Conservation (phyloP, 2,329 filamentous ascomycete species). For the Chaetoscypha palmicola region DNA sequence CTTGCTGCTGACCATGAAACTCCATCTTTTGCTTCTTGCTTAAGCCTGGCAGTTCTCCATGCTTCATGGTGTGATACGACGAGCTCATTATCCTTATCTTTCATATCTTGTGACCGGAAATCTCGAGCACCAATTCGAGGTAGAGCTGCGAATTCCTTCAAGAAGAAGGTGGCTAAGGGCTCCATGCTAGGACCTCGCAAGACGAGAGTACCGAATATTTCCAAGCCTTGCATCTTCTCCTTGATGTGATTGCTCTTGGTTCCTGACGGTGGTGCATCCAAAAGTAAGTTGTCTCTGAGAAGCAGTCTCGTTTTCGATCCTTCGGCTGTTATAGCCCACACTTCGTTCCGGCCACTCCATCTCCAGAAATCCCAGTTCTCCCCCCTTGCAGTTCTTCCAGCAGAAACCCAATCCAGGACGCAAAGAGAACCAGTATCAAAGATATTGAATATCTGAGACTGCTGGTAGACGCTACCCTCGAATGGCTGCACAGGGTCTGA, state of each 20-base stretch:
- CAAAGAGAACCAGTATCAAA: slow-evolving; percentile 58
- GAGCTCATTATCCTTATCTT: slow-evolving; percentile 35
- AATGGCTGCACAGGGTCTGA: slow-evolving; percentile 95
- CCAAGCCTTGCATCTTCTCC: slow-evolving; percentile 65
- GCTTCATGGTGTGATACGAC: slow-evolving; percentile 37
- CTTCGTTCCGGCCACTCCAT: slow-evolving; percentile 82
- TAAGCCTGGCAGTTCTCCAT: slow-evolving; percentile 50
- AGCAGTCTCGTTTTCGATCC: slow-evolving; percentile 53
- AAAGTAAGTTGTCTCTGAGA: slow-evolving; percentile 75
- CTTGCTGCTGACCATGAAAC: slow-evolving; percentile 77
- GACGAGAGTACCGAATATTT: slow-evolving; percentile 78
- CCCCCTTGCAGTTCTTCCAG: slow-evolving; percentile 75
- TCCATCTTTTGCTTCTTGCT: slow-evolving; percentile 50
- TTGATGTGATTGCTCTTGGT: slow-evolving; percentile 36
- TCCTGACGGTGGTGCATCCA: slow-evolving; percentile 49
- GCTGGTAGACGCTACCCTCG: slow-evolving; percentile 73
- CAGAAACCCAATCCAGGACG: slow-evolving; percentile 88
- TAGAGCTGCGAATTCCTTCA: slow-evolving; percentile 68
- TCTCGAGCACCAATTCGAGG: slow-evolving; percentile 78
- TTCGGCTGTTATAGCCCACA: slow-evolving; percentile 49
- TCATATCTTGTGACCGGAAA: slow-evolving; percentile 54
- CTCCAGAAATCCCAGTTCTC: slow-evolving; percentile 79
- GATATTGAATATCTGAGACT: slow-evolving; percentile 70
- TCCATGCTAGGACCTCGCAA: slow-evolving; percentile 67
- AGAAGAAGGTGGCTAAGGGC: slow-evolving; percentile 63